Conservation (phyloP, 805 yeast genomes). For the Komagataella populi region DNA sequence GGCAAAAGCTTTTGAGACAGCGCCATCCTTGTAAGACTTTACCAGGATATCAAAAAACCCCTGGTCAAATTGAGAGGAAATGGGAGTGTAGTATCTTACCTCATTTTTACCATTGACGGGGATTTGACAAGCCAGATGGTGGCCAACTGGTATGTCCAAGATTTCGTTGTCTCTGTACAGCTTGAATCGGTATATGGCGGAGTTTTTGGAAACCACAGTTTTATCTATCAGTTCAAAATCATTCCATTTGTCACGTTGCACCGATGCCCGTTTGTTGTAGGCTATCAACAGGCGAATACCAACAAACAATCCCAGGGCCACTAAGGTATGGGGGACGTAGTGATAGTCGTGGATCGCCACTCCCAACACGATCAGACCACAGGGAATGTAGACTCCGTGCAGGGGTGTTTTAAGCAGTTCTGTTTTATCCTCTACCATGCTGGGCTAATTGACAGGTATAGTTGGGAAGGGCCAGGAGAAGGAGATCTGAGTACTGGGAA, state of each 20-base stretch:
- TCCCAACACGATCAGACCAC: slow-evolving; percentile 46
- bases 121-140: slow-evolving; percentile 49
- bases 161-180: slow-evolving; percentile 46
- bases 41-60: slow-evolving; percentile 71
- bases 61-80: slow-evolving; percentile 51
- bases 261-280: slow-evolving; percentile 19
- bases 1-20: slow-evolving; percentile 56
- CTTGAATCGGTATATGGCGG: slow-evolving; percentile 65
- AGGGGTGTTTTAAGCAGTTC: slow-evolving; percentile 55
- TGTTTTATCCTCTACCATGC: slow-evolving; percentile 1
- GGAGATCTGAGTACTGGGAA: neutral
- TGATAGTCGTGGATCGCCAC: slow-evolving; percentile 36
- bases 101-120: slow-evolving; percentile 34
- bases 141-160: slow-evolving; percentile 60
- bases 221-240: slow-evolving; percentile 60
- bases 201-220: slow-evolving; percentile 56
- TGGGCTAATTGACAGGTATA: neutral
- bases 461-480: neutral
- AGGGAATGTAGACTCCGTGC: slow-evolving; percentile 67
- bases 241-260: slow-evolving; percentile 42
- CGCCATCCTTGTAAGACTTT: slow-evolving; percentile 63
- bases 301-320: slow-evolving; percentile 24
- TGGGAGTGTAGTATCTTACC: slow-evolving; percentile 64
- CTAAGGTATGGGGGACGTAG: slow-evolving; percentile 31
- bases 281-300: slow-evolving; percentile 22